Base-by-base conservation (phyloP, 31 red algal genomes). In the Porphyra umbilicalis region DNA sequence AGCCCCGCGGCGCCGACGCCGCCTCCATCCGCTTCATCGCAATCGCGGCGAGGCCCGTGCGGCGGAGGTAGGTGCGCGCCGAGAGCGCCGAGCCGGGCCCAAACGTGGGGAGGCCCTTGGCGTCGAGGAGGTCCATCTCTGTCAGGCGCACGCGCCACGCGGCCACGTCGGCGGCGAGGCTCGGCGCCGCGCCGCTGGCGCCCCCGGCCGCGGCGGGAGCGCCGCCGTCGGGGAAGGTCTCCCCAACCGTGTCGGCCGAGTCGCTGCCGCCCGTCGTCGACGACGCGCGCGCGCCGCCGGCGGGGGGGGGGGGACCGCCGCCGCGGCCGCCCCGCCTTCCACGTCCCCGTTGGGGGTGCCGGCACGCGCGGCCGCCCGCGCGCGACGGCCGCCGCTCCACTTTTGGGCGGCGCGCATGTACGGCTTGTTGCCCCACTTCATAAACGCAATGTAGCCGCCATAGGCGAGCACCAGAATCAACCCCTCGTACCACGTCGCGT, bases 351-450 rank as follows among this genome's bases (percentile, higher is more conserved):
- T 71, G 25, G 11, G 25, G 57, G 25, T 71, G 18, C 25, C 57
- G 30, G 57, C 57, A 29, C 18, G 57, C 20, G 57, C 57, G 57
- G 5, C 4, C 20, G 57, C 57, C 20, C 57, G 57, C 30, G 57
- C 57, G 25, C 57, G 57, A 8, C 57, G 57, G 25, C 30, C 30
- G 57, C 30, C 57, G 33, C 34, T 79, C 16, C 89, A 82, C 18
- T 10, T 42, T 25, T 40, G 46, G 35, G 91, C 83, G 38, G 86
- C 84, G 10, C 79, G 82, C 92, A 94, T 94, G 82, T 90, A 94
- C 44, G 81, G 88, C 82, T 94, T 90, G 81, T 94, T 94, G 25
- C 80, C 76, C 67, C 87, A 94, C 9, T 87, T 88, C 92, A 94
- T 94, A 67, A 94, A 94, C 31, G 88, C 33, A 16, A 90, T 88